Conservation (phyloP, 78 protist species). For the Dictyostelium capitatum region DNA sequence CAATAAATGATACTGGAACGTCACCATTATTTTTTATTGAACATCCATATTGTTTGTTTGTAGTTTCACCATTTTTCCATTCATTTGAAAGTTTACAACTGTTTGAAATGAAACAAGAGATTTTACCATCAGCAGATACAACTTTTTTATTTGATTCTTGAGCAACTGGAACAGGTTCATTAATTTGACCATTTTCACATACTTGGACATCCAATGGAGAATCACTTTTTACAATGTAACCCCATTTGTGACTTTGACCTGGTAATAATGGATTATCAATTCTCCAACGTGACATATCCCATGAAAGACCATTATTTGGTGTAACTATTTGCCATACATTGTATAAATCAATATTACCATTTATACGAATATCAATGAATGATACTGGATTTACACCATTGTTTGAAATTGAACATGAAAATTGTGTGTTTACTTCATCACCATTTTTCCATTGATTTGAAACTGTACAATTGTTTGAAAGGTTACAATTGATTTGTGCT, state of each 20-base stretch:
- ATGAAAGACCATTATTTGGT: slow-evolving; percentile 25
- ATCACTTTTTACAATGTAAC: slow-evolving; percentile 17
- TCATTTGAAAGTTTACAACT: not conserved
- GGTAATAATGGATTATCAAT: not conserved
- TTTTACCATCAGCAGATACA: not conserved
- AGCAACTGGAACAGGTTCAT: not conserved
- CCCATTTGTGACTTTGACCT: slow-evolving; percentile 34
- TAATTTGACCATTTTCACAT: slow-evolving; percentile 7
- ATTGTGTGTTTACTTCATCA: not conserved
- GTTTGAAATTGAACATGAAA: slow-evolving; percentile 24
- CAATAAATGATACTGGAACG: slow-evolving; percentile 13
- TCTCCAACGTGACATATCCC: slow-evolving; percentile 33
- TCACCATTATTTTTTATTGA: slow-evolving; percentile 44
- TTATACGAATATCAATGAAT: slow-evolving; percentile 7
- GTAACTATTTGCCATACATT: slow-evolving; percentile 31
- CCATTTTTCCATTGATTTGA: not conserved
- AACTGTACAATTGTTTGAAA: slow-evolving; percentile 17
- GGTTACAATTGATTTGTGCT: not conserved
- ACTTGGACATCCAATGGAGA: slow-evolving; percentile 22
- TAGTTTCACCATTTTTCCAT: slow-evolving; percentile 4
- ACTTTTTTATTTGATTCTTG: not conserved
- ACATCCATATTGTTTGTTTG: slow-evolving; percentile 22
- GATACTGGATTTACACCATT: slow-evolving; percentile 26
- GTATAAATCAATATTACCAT: not conserved
- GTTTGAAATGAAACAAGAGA: slow-evolving; percentile 1